A percentile compares a stretch with the other conserved stretches of the same genome.
Evolutionary conservation across 306 rosid species (phyloP).

Genomic region (Malus fusca): DNA sequence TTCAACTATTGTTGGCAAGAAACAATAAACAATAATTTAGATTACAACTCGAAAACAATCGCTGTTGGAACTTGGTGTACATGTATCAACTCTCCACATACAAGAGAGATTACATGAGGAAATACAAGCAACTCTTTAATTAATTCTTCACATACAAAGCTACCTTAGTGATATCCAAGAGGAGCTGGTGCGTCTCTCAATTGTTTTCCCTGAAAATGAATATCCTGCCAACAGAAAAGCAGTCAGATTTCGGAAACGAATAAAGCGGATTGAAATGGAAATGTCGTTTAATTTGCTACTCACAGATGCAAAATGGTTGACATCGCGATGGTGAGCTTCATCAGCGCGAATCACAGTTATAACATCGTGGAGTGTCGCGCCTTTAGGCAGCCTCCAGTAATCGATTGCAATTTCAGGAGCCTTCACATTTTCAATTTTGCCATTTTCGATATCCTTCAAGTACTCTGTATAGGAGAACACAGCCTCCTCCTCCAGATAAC

Average conservation of each 20-base stretch:
- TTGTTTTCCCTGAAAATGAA: conserved; percentile 64
- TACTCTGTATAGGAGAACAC: conserved; percentile 51
- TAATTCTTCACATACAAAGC: not conserved
- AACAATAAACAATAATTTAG: too few species aligned
- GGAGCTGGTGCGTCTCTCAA: conserved; percentile 79
- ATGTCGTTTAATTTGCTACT: conserved; percentile 4
- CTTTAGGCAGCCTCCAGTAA: conserved; percentile 71
- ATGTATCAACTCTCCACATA: too few species aligned
- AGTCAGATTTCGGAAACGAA: not conserved
- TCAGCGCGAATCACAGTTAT: conserved; percentile 67
- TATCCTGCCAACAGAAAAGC: conserved; percentile 46
- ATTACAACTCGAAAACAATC: not conserved
- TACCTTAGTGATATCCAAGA: conserved; percentile 47
- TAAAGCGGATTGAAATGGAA: not conserved
- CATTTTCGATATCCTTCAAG: conserved; percentile 45
- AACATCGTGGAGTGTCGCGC: conserved; percentile 62
- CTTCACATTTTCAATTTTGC: conserved; percentile 55
- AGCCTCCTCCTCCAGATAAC: conserved; percentile 76
- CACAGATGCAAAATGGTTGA: conserved; percentile 82
- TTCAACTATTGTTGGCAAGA: too few species aligned
- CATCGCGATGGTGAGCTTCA: conserved; percentile 79
- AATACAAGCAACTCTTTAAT: too few species aligned
- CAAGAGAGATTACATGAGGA: too few species aligned
- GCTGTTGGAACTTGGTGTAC: too few species aligned
- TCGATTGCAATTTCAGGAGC: conserved; percentile 89